Percentiles rank a stretch among this genome's conserved stretches.
phyloP scores from a whole-genome alignment of 148 eudicot genomes.

The Persicaria maculosa region DNA sequence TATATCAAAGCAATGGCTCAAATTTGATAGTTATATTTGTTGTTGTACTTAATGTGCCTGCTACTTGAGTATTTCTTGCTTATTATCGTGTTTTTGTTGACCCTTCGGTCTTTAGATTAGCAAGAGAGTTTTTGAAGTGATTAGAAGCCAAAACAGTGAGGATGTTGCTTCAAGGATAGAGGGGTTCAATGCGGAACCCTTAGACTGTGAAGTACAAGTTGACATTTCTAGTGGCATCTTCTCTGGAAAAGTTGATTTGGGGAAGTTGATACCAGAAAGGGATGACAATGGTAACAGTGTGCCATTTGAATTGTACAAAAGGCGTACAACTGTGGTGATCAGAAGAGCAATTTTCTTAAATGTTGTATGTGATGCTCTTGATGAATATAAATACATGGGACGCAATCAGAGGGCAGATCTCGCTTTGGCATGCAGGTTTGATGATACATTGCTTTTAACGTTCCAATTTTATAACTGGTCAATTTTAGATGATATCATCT shows the following conservation, averaged over 20 bases:
- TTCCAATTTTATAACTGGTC: background rate
- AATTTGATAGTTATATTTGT: too few relatives aligned
- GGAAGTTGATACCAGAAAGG: slow-evolving; percentile 22
- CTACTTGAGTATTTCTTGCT: background rate
- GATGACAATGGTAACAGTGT: slow-evolving; percentile 35
- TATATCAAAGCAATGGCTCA: too few relatives aligned
- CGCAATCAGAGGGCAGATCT: slow-evolving; percentile 89
- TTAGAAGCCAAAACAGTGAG: slow-evolving; percentile 44
- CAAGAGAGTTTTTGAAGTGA: slow-evolving; percentile 69
- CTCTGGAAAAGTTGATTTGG: slow-evolving; percentile 24
- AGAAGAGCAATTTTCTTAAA: slow-evolving; percentile 60
- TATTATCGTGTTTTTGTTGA: background rate
- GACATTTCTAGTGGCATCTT: background rate
- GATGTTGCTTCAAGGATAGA: slow-evolving; percentile 31
- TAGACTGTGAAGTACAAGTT: slow-evolving; percentile 16
- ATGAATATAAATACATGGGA: slow-evolving; percentile 83
- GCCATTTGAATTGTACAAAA: slow-evolving; percentile 75
- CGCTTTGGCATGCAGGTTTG: slow-evolving; percentile 92
- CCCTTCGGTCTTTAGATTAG: slow-evolving; percentile 50
- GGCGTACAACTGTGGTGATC: slow-evolving; percentile 69
- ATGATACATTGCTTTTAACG: background rate
- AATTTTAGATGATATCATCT: background rate
- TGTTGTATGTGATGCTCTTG: slow-evolving; percentile 75
- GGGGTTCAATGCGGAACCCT: slow-evolving; percentile 18
- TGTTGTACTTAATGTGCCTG: too few relatives aligned